Base-by-base conservation (phyloP, 2,329 filamentous ascomycete species). In the Botrytis byssoidea region DNA sequence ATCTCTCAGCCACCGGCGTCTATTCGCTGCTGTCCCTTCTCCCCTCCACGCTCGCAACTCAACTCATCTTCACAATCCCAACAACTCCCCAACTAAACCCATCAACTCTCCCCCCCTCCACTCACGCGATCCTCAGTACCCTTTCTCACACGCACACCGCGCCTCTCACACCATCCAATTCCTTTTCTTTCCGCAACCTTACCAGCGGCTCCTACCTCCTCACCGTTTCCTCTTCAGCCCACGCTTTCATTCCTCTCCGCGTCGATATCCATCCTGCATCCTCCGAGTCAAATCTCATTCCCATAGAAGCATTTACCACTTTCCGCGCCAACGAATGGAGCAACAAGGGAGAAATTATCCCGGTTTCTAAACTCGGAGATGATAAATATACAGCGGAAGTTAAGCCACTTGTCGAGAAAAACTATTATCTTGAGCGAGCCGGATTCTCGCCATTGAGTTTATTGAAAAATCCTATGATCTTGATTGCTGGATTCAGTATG, bases 401-500 rank as follows among this genome's bases (percentile, higher is more conserved):
- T 9, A 72, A 57, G 72, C 66, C 40, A 18, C 69, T 74, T 4
- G 1, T 80, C 70, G 81, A 80, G 72, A 96, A 94, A 87, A 86
- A 88, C 20, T 97, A 93, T 83, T 97, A 93, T 78, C 85, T 92
- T 79, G 89, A 93, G 82, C 87, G 94, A 79, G 86, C 88, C 74
- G 89, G 89, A 77, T 92, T 95, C 84, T 93, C 91, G 29, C 87
- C 95, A n/a, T 80, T 98, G 73, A 89, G 88, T 74, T 90, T 98
- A 73, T 86, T 98, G 79, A 96, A 96, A 86, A 97, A 93, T 81
- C 96, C 96, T 5, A 98, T 98, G 94, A 98, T 98, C 76, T 87
- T 99, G 75, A 92, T 99, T 85, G 94, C 92, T 7, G 83, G 97
- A 48, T 90, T 96, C 57, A 94, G 91, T 75, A 89, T 98, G 85